These are phyloP conservation scores for Populus tremula DNA, from an alignment of 345 rosid genomes.

Conservation along the genomic window DNA sequence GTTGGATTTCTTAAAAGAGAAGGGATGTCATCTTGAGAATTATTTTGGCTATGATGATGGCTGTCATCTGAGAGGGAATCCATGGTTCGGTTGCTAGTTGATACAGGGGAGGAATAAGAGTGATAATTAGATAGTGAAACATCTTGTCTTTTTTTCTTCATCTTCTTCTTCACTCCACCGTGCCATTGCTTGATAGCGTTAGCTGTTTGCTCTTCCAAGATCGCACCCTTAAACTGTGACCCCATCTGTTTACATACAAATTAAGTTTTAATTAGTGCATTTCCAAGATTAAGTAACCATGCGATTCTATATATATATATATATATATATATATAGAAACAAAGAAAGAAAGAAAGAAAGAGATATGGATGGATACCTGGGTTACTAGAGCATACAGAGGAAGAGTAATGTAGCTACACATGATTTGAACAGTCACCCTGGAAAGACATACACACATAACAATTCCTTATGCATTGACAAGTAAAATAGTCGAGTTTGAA, in stretches of 20 bases:
- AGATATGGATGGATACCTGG: slow-evolving; percentile 11
- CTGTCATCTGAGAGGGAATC: not conserved
- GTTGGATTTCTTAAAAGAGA: slow-evolving; percentile 19
- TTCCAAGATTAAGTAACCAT: no score
- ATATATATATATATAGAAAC: not conserved
- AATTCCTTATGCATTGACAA: not conserved
- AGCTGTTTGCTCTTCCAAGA: slow-evolving; percentile 30
- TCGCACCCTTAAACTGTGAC: slow-evolving; percentile 32
- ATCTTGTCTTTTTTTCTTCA: slow-evolving; percentile 20
- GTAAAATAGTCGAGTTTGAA: not conserved
- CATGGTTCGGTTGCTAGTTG: slow-evolving; percentile 7
- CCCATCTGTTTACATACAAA: slow-evolving; percentile 36
- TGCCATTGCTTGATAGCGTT: slow-evolving; percentile 38
- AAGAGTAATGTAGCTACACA: slow-evolving; percentile 48
- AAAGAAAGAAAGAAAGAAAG: no score
- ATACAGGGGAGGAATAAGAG: not conserved
- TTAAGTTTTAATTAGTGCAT: not conserved
- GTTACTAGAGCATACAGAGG: slow-evolving; percentile 39
- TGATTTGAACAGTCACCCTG: slow-evolving; percentile 38
- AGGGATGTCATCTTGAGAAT: not conserved
- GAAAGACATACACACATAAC: not conserved
- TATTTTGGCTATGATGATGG: no score
- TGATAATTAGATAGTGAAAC: not conserved
- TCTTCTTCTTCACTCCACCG: slow-evolving; percentile 28
- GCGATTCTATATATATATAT: not conserved